Evolutionary conservation across 768 basidiomycete species (phyloP), one percentile per base, ranked within the genome.

Genomic region (Gyrodon lividus): DNA sequence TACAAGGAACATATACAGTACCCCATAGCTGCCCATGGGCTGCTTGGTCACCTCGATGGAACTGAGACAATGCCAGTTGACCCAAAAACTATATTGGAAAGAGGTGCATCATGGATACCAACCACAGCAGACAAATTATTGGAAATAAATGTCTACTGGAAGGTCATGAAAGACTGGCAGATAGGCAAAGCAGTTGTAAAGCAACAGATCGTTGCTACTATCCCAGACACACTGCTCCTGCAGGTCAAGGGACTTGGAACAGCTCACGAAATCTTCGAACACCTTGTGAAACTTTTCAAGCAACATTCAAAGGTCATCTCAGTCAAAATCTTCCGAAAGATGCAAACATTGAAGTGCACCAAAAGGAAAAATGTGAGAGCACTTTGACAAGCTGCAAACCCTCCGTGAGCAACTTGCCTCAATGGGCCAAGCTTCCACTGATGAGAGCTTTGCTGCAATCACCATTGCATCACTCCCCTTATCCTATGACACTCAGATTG

Each of bases 381-480:
- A 73, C 57, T 62, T 74, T 26, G 56, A 57, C 17, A 64, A 57
- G 48, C 40, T 74, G 20, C 23, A 50, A 9, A 57, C 49, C 16
- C 64, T 72, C 60, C 56, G 52, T 3, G 66, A 73, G 45, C 59
- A 72, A 30, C 63, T 75, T 12, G 62, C 69, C 0, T 61, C 67
- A 4, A 68, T 72, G 64, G 71, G 69, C 10, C 53, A 64, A 5
- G 34, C 61, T 22, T 62, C 64, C n/a, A 19, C 57, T 3, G 63
- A 72, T n/a, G 62, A 65, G 9, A 64, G 70, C 42, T 69, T 69
- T 54, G 57, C 60, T 22, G 57, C 59, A 2, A 71, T 73, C 41
- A 62, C 72, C 33, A 56, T 74, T 19, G 51, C 57, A 14, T 74
- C 72, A 5, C 64, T 75, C 20, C 72, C 72, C 8, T 23, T 43